Evolutionary conservation across 1,284 basidiomycete genomes (phyloP).

Genomic region (Xerocomus cyaneibrunnescens): DNA sequence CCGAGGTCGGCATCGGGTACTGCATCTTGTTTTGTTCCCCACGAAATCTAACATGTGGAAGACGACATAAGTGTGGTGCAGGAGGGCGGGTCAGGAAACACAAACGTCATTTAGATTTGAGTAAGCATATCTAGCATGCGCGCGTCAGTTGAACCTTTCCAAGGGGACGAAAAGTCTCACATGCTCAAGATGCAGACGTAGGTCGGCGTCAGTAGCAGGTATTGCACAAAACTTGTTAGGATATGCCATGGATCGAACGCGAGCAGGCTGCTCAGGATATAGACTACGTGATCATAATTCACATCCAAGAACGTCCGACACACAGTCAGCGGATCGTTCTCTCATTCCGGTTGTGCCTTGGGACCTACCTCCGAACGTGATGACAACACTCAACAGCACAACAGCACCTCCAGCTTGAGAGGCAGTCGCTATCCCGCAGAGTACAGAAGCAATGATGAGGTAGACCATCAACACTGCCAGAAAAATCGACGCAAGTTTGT

Average conservation of each 20-base stretch:
- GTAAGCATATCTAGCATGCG: constrained; percentile 64
- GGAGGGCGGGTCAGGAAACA: background rate
- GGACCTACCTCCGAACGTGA: constrained; percentile 79
- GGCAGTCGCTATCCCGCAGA: constrained; percentile 73
- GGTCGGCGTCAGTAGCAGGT: constrained; percentile 84
- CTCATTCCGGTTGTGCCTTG: background rate
- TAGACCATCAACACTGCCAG: constrained; percentile 84
- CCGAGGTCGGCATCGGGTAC: constrained; percentile 74
- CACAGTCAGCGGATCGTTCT: constrained; percentile 3
- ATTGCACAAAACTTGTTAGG: constrained; percentile 88
- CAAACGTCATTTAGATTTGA: constrained; percentile 77
- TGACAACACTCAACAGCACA: constrained; percentile 82
- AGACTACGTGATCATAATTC: constrained; percentile 46
- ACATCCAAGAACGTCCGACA: background rate
- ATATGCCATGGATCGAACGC: constrained; percentile 95
- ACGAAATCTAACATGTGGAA: constrained; percentile 59
- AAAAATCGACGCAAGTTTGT: constrained; percentile 74
- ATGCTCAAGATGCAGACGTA: constrained; percentile 88
- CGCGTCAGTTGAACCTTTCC: constrained; percentile 3
- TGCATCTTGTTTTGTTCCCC: constrained; percentile 88
- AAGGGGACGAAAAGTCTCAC: constrained; percentile 35
- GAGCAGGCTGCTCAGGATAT: constrained; percentile 75
- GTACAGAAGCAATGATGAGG: constrained; percentile 71
- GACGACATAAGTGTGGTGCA: background rate
- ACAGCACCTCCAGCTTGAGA: constrained; percentile 58